Base-by-base conservation (phyloP, 805 yeast species). In the Grigorovia transvaalensis region DNA sequence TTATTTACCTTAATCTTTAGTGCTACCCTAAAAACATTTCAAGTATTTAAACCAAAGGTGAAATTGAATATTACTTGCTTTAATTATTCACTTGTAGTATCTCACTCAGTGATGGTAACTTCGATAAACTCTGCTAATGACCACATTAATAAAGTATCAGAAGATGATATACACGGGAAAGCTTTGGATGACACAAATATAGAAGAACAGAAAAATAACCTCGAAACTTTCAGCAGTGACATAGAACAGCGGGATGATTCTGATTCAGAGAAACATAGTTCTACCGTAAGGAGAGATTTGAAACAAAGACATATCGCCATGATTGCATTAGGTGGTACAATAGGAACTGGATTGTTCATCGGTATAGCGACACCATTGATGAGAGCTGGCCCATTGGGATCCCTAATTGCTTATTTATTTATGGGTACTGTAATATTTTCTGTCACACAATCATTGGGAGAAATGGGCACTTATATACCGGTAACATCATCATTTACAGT, bases 391-490 rank as follows among this genome's bases (percentile, higher is more conserved):
- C 88, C 88, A 1, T 87, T 78, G 13, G 76, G 77, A 51, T 68
- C 84, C 9, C 66, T 83, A 17, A 76, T 83, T 50, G 77, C 85
- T 2, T 83, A 78, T 58, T 47, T 78, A 13, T 80, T 81, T 64
- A 79, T 82, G 72, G 85, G 83, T 35, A 63, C 82, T 2, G 62
- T 83, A 47, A 84, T 81, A 1, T 81, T 72, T 60, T 75, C 77
- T 7, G 84, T 83, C 48, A 79, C 85, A n/a, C 86, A 82, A 63
- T 74, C 82, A 4, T 69, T 83, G 50, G 88, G 88, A 58, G 89
- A 83, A 65, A 81, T 83, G 88, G 86, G 85, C 50, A 82, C 88
- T n/a, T 80, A 73, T 54, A 78, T 83, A 17, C 88, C 88, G 5
- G 75, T 80, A 43, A 68, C 81, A 7, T 70, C 78, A 2, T 81